phyloP scores from a whole-genome alignment of 495 filamentous ascomycete species.

The Tuber indicum region DNA sequence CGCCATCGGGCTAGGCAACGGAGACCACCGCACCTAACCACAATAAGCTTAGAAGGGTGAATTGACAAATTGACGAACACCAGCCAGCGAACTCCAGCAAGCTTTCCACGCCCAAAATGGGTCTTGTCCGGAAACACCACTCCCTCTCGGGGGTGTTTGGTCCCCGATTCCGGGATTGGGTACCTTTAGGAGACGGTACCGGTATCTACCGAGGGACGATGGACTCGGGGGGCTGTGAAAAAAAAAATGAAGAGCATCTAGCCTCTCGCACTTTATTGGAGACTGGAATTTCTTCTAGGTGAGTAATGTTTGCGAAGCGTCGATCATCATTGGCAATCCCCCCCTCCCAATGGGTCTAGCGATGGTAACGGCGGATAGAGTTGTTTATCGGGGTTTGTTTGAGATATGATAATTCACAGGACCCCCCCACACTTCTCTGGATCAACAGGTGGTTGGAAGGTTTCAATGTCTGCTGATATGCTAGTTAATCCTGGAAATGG shows the following conservation, averaged over 20 bases:
- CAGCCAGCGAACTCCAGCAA: background rate
- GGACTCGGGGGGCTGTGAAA: background rate
- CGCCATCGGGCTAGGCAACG: background rate
- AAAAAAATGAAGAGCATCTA: background rate
- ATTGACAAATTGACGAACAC: background rate
- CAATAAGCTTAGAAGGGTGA: background rate
- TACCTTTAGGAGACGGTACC: background rate
- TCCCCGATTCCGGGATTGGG: background rate
- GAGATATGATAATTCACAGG: background rate
- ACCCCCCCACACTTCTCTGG: background rate
- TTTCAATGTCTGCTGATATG: background rate
- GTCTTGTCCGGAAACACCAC: background rate
- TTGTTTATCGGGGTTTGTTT: background rate
- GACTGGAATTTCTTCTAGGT: background rate
- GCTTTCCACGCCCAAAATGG: background rate
- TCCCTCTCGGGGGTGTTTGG: background rate
- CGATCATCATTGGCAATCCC: background rate
- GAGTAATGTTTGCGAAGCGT: background rate
- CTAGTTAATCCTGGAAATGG: background rate
- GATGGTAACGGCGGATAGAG: background rate
- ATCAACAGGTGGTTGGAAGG: background rate
- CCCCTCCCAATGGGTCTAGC: background rate
- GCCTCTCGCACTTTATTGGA: background rate
- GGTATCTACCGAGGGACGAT: background rate
- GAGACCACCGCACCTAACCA: background rate